Evolutionary conservation across 2,329 filamentous ascomycete genomes (phyloP), one percentile per base, ranked within the genome.

Genomic region (Phialemoniopsis sp.): DNA sequence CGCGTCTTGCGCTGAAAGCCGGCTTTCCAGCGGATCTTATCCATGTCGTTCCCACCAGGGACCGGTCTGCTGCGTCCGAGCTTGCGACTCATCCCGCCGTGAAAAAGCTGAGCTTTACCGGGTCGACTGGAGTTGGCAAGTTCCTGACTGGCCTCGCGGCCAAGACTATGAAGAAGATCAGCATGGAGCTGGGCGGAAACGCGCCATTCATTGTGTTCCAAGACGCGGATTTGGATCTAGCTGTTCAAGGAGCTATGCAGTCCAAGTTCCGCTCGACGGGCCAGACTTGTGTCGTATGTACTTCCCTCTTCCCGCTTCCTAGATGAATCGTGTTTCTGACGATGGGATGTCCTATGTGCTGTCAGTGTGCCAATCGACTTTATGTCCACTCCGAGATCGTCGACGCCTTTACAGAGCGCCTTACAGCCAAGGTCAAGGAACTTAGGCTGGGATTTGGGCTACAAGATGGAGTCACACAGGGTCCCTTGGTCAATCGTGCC

Each of bases 211-310:
- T 85, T 41, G 72, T 85, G 3, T 67, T 80, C 39, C 73, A 80
- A 28, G 80, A 85, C 53, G 80, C 80, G 14, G 68, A 85, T 45
- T 46, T 85, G 34, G 65, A 79, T 16, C 67, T 66, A 16, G 79
- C 80, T 3, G 79, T 77, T 0, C 57, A 62, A 17, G 68, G 68
- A 43, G 75, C 72, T 39, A 68, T 73, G 2, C 47, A 74, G 17
- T 44, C 26, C 34, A 48, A 47, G 39, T 50, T 47, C 37, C 42
- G 40, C 21, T 43, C 42, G 37, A 51, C 62, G 13, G 80, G 80
- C 2, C 80, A 85, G 63, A 76, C 83, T 30, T 85, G 80, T 62
- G 82, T 84, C 76, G n/a, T n/a, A n/a, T n/a, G n/a, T n/a, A n/a
- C n/a, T n/a, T n/a, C n/a, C n/a, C n/a, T n/a, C n/a, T n/a, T n/a